Base-by-base conservation (phyloP, 2,329 filamentous ascomycete genomes). In the Microascus cirrosus region DNA sequence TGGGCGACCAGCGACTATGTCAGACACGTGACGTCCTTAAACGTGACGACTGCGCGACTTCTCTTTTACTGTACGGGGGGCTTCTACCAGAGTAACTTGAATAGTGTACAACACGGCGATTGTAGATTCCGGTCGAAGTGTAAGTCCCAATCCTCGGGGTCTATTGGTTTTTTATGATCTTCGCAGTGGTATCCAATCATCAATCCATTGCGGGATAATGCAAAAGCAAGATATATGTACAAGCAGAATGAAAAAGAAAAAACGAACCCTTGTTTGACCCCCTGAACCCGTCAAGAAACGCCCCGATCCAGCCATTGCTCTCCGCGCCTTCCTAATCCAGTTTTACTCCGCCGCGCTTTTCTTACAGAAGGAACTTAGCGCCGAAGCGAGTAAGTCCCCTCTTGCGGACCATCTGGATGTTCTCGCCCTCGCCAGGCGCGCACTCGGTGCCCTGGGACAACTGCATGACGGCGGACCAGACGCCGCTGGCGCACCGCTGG, bases 401-500 rank as follows among this genome's bases (percentile, higher is more conserved):
- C 10, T 60, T 59, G 59, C 61, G 61, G 18, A 58, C 36, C 15
- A 59, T 54, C 53, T 58, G 59, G 36, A 55, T 59, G 50, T 45
- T 48, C 22, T 57, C 48, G 45, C 70, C 68, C 59, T 77, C 66
- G 0, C 80, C 80, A 0, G 63, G 56, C 1, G 65, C 64, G 66
- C 80, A 83, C 0, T 59, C 63, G 0, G 77, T 78, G 1, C 80
- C 80, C 0, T 67, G 63, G 0, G 80, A 74, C 13, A 83, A 63
- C 0, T 61, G 50, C 60, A 74, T 72, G 2, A 67, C 58, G 0
- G 68, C 63, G 2, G 78, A 78, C 80, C 80, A 83, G 0, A 62
- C 42, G 10, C 80, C 79, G 2, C 73, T 76, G 8, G 73, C 80
- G 59, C 80, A 83, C 54, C 78, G 78, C 67, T 83, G 79, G 74